phyloP scores from a whole-genome alignment of 73 alveolate genomes.

The Symbiodinium natans region DNA sequence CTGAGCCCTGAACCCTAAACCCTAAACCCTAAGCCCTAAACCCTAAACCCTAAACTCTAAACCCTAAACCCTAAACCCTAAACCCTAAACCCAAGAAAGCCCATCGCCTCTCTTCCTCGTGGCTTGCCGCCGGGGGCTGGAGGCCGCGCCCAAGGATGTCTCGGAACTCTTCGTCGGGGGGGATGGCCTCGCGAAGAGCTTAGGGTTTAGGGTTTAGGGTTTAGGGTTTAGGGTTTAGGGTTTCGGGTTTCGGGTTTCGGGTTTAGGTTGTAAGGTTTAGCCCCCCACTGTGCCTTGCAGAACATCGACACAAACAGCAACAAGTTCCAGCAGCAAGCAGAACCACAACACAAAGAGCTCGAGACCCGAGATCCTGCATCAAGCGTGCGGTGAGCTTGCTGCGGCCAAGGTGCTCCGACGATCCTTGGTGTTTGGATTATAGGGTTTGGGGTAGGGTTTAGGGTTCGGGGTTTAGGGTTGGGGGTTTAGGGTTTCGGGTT shows the following conservation, averaged over 20 bases:
- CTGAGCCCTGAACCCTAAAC: not conserved
- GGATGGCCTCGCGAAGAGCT: not conserved
- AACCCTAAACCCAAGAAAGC: not conserved
- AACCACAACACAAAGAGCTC: no score
- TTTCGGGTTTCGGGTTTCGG: not conserved
- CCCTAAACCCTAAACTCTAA: no score
- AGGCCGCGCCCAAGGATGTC: not conserved
- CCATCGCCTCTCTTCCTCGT: not conserved
- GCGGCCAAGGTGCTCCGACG: not conserved
- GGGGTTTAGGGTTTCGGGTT: no score
- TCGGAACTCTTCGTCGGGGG: not conserved
- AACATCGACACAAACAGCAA: no score
- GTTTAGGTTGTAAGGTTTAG: no score
- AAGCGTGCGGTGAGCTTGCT: no score
- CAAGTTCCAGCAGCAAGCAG: no score
- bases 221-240: not conserved
- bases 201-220: not conserved
- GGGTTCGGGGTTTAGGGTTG: no score
- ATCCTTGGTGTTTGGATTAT: not conserved
- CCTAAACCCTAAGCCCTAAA: not conserved
- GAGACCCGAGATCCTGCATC: no score
- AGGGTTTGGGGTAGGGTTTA: no score
- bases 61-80: not conserved
- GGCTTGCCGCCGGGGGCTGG: not conserved
- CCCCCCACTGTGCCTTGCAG: no score